phyloP scores from a whole-genome alignment of 164 flowering plant species.

The Sedum album region DNA sequence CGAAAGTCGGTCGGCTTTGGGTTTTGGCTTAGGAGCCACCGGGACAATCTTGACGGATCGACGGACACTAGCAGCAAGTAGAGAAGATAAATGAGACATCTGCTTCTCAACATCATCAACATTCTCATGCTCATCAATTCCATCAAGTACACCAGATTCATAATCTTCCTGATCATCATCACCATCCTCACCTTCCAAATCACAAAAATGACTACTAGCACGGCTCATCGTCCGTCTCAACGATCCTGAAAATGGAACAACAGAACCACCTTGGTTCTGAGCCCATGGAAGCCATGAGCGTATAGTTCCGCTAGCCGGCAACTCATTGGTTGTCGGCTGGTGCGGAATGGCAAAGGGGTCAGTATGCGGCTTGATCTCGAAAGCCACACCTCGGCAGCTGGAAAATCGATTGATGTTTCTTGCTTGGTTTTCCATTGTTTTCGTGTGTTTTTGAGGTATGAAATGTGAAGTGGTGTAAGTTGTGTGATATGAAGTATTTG shows the following conservation, averaged over 20 bases:
- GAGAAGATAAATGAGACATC: neutral
- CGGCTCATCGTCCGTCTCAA: conserved; percentile 11
- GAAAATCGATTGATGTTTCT: conserved; percentile 13
- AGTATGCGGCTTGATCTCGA: conserved; percentile 20
- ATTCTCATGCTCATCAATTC: conserved; percentile 6
- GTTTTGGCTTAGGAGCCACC: conserved; percentile 3
- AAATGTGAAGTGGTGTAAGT: neutral
- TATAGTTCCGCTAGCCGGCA: conserved; percentile 4
- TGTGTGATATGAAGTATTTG: neutral
- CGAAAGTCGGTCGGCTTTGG: conserved; percentile 22
- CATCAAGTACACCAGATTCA: conserved; percentile 16
- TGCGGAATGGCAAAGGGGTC: conserved; percentile 18
- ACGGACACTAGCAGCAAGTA: neutral
- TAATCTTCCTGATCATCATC: conserved; percentile 13
- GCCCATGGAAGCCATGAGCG: conserved; percentile 13
- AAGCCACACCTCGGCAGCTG: conserved; percentile 23
- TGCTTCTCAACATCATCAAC: conserved; percentile 7
- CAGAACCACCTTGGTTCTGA: conserved; percentile 9
- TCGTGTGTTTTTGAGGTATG: neutral
- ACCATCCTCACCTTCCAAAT: neutral
- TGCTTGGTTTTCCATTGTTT: neutral
- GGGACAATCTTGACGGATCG: neutral
- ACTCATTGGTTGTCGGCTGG: neutral
- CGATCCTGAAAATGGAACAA: conserved; percentile 11
- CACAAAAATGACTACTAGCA: conserved; percentile 15